Evolutionary conservation across 768 basidiomycete genomes (phyloP).

Genomic region (Trametes cinnabarina): DNA sequence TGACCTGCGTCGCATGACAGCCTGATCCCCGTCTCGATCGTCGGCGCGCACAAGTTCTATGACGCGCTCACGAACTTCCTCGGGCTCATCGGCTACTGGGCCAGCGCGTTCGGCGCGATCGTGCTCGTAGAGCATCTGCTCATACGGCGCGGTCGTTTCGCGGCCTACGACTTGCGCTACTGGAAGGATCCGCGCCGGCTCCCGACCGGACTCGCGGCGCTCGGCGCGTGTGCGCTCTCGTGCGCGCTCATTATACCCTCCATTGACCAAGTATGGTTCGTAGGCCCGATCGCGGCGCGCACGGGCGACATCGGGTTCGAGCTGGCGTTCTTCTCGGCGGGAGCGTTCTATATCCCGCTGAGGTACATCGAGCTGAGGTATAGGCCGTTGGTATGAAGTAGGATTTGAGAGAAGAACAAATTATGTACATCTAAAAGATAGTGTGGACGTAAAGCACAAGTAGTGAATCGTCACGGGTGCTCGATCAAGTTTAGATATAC

Average conservation of each 20-base stretch:
- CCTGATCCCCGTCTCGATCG: slow-evolving; percentile 64
- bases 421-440: no score
- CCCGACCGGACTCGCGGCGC: slow-evolving; percentile 62
- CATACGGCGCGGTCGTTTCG: slow-evolving; percentile 53
- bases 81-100: slow-evolving; percentile 55
- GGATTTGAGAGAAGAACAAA: background rate
- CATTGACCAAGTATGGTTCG: slow-evolving; percentile 72
- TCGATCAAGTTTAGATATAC: no score
- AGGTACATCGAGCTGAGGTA: slow-evolving; percentile 37
- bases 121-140: slow-evolving; percentile 65
- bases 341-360: slow-evolving; percentile 52
- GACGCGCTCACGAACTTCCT: slow-evolving; percentile 61
- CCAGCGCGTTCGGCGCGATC: slow-evolving; percentile 52
- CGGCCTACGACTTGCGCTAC: slow-evolving; percentile 44
- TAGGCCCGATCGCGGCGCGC: slow-evolving; percentile 60
- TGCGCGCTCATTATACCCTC: slow-evolving; percentile 59
- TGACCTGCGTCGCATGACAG: slow-evolving; percentile 32
- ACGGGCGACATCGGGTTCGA: slow-evolving; percentile 75
- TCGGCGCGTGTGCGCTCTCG: slow-evolving; percentile 47
- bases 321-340: slow-evolving; percentile 50
- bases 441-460: no score
- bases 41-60: slow-evolving; percentile 69
- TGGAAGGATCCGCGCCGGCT: slow-evolving; percentile 58
- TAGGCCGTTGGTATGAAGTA: slow-evolving; percentile 18
- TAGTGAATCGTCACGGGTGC: no score